These are phyloP conservation scores for Trypethelium eluteriae DNA, from an alignment of 495 filamentous ascomycete genomes.

Conservation along the genomic window DNA sequence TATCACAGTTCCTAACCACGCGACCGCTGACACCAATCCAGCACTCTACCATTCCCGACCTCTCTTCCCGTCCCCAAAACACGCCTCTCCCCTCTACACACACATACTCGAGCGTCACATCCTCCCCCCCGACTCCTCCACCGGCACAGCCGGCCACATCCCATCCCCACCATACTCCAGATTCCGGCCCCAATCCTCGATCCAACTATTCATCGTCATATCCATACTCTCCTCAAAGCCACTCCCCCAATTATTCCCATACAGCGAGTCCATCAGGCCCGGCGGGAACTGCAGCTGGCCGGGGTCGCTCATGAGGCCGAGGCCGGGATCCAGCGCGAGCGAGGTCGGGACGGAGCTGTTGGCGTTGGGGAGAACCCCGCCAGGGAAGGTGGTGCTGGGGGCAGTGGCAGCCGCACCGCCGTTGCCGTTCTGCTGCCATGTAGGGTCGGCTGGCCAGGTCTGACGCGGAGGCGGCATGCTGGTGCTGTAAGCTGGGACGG, in stretches of 20 bases:
- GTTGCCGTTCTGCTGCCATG: not conserved
- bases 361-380: not conserved
- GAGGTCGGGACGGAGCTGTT: not conserved
- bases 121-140: not conserved
- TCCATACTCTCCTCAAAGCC: conserved; percentile 32
- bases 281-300: not conserved
- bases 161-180: not conserved
- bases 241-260: conserved; percentile 18
- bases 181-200: conserved; percentile 1
- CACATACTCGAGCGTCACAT: not conserved
- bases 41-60: too few relatives aligned
- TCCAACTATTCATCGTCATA: conserved; percentile 20
- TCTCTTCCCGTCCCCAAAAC: too few relatives aligned
- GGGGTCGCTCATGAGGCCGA: not conserved
- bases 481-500: not conserved
- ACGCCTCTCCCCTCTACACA: too few relatives aligned
- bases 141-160: not conserved
- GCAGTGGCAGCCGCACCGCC: too few relatives aligned
- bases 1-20: too few relatives aligned
- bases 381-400: too few relatives aligned
- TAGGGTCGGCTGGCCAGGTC: not conserved
- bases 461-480: not conserved
- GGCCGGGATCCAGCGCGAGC: not conserved
- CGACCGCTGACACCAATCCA: too few relatives aligned
- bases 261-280: conserved; percentile 3